Conservation (phyloP, 768 basidiomycete genomes). For the Leucocoprinus sp. region DNA sequence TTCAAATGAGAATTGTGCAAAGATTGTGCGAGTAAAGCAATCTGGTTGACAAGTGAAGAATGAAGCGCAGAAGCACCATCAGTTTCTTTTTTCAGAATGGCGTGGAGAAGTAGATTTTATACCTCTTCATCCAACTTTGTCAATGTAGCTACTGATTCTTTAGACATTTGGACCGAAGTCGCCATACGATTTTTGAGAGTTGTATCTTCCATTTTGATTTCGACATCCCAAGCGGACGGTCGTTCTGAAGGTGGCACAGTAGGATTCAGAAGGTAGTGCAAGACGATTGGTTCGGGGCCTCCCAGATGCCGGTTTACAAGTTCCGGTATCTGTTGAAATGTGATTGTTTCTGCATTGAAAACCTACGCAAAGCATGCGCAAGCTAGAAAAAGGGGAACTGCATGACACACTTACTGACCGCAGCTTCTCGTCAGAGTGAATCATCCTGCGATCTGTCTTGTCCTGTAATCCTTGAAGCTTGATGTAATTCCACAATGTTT, state of each 20-base stretch:
- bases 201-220: constrained; percentile 81
- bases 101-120: neutral
- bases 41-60: constrained; percentile 33
- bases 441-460: constrained; percentile 65
- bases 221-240: constrained; percentile 78
- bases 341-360: constrained; percentile 59
- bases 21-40: constrained; percentile 76
- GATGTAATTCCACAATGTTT: constrained; percentile 88
- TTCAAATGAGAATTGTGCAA: constrained; percentile 84
- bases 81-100: neutral
- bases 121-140: constrained; percentile 86
- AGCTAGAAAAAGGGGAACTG: neutral
- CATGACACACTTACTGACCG: constrained; percentile 38
- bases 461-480: constrained; percentile 79
- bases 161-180: constrained; percentile 58
- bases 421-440: constrained; percentile 62
- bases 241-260: constrained; percentile 54
- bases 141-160: constrained; percentile 62
- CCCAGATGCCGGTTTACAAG: constrained; percentile 72
- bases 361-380: constrained; percentile 33
- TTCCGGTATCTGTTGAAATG: constrained; percentile 79
- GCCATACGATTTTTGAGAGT: constrained; percentile 66
- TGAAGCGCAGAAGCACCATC: neutral
- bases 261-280: constrained; percentile 72
- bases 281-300: constrained; percentile 71